Evolutionary conservation across 768 basidiomycete genomes (phyloP), one percentile per base, ranked within the genome.

Genomic region (Auricularia sp.): DNA sequence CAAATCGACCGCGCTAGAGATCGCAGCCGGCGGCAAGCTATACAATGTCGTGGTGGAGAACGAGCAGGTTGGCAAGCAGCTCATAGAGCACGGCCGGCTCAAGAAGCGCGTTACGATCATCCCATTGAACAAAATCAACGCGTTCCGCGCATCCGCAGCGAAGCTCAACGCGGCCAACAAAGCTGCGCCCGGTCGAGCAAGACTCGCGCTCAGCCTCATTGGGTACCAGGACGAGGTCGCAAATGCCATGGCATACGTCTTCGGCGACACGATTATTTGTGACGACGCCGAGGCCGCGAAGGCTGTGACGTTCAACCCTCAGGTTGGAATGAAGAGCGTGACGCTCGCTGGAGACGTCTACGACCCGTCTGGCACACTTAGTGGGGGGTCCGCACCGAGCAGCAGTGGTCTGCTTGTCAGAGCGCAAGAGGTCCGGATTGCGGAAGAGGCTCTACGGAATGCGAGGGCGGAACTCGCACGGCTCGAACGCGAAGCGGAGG

Each of bases 311-410:
- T 98, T 98, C 78, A 79, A 85, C 64, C 76, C 72, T 21, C 79
- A 84, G 10, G 81, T 89, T 14, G 79, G 81, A 24, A 85, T 90
- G 61, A 87, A 87, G 62, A 94, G 92, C 10, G 94, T 98, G 59
- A 99, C 97, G 6, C 80, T 97, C 24, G 88, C 92, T 2, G 97
- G 97, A 2, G 97, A 98, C 71, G 85, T 97, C 11, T 98, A 99
- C 74, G 97, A 99, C 67, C 96, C 97, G 2, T 89, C 90, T 7
- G 96, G 96, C 6, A 95, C 91, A 0, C 83, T 99, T 21, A 92
- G 88, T 21, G 97, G 97, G 4, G 97, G 97, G 1, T 84, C 93
- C 1, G 87, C 93, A 0, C 92, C 94, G 0, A 88, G 79, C 67
- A 80, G 85, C 29, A 86, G 82, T 37, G 89, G 90, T 1, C 79